These are phyloP conservation scores for Claviceps quebecensis DNA, from an alignment of 2,329 filamentous ascomycete genomes.

Conservation along the genomic window DNA sequence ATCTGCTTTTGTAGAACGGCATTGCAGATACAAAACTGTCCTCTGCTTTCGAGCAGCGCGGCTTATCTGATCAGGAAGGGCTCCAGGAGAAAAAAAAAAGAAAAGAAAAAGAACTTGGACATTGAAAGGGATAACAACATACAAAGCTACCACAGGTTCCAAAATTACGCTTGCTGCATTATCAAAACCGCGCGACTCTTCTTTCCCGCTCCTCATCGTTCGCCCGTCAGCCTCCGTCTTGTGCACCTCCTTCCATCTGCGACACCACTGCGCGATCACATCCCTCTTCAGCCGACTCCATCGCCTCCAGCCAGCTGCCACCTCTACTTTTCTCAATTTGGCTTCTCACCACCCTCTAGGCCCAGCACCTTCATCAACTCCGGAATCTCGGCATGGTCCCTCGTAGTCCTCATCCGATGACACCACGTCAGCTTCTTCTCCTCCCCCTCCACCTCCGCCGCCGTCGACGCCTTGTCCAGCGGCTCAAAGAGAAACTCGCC, in stretches of 20 bases:
- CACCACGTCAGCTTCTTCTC: conserved; percentile 61
- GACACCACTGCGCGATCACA: conserved; percentile 34
- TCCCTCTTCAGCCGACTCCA: conserved; percentile 36
- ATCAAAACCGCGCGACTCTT: too few relatives aligned
- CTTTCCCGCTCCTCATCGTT: too few relatives aligned
- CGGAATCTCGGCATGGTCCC: conserved; percentile 61
- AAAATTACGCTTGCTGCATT: too few relatives aligned
- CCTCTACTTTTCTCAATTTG: conserved; percentile 26
- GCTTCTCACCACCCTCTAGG: conserved; percentile 28
- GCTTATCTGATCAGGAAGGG: too few relatives aligned
- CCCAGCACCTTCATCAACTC: conserved; percentile 52
- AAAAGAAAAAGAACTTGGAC: too few relatives aligned
- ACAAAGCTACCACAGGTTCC: too few relatives aligned
- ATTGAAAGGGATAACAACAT: too few relatives aligned
- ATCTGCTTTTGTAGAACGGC: too few relatives aligned
- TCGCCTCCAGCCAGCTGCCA: conserved; percentile 35
- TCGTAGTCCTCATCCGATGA: conserved; percentile 65
- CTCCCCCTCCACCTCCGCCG: conserved; percentile 14
- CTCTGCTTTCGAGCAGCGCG: too few relatives aligned
- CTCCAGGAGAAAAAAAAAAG: too few relatives aligned
- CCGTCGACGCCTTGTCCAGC: conserved; percentile 26
- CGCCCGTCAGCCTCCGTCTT: background rate
- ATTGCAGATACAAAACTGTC: too few relatives aligned
- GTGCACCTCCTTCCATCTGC: conserved; percentile 23
- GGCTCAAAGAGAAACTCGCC: conserved; percentile 69